A percentile compares a stretch with the other conserved stretches of the same genome.
Evolutionary conservation across 2,329 filamentous ascomycete genomes (phyloP).

Genomic region (Dendryphion nanum): DNA sequence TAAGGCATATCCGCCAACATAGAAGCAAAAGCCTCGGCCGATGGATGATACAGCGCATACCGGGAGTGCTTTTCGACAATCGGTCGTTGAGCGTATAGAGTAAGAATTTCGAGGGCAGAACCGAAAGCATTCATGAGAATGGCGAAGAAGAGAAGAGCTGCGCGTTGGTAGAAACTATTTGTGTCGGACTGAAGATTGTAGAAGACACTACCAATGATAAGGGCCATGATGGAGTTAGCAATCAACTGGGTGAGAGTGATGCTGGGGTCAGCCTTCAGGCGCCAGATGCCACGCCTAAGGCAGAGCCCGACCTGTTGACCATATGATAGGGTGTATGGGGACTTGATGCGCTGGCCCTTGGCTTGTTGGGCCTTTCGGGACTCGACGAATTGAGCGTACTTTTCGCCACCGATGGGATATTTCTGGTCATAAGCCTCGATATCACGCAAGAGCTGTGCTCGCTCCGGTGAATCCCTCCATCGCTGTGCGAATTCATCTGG

Average conservation of each 20-base stretch:
- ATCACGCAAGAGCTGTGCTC: constrained; percentile 42
- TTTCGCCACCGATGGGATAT: constrained; percentile 46
- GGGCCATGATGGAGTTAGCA: constrained; percentile 71
- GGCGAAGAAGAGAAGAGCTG: constrained; percentile 82
- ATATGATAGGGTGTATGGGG: constrained; percentile 81
- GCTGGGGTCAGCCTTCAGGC: constrained; percentile 73
- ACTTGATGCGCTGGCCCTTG: constrained; percentile 58
- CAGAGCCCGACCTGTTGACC: constrained; percentile 74
- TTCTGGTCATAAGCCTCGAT: constrained; percentile 48
- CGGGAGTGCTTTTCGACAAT: constrained; percentile 88
- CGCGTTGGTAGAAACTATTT: constrained; percentile 73
- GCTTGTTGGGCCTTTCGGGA: constrained; percentile 49
- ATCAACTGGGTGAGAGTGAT: constrained; percentile 67
- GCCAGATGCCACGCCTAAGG: constrained; percentile 74
- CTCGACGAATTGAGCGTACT: constrained; percentile 45
- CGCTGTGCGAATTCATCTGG: constrained; percentile 50
- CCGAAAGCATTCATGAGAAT: constrained; percentile 83
- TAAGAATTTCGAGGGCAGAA: constrained; percentile 79
- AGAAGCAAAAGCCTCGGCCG: constrained; percentile 80
- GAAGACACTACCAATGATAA: constrained; percentile 80
- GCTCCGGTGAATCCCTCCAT: constrained; percentile 56
- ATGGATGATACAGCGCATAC: constrained; percentile 88
- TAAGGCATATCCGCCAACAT: constrained; percentile 86
- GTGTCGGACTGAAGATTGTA: constrained; percentile 69
- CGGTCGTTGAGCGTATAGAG: constrained; percentile 81